Base-by-base conservation (phyloP, 2,329 filamentous ascomycete genomes). In the Rhinocladiella similis region DNA sequence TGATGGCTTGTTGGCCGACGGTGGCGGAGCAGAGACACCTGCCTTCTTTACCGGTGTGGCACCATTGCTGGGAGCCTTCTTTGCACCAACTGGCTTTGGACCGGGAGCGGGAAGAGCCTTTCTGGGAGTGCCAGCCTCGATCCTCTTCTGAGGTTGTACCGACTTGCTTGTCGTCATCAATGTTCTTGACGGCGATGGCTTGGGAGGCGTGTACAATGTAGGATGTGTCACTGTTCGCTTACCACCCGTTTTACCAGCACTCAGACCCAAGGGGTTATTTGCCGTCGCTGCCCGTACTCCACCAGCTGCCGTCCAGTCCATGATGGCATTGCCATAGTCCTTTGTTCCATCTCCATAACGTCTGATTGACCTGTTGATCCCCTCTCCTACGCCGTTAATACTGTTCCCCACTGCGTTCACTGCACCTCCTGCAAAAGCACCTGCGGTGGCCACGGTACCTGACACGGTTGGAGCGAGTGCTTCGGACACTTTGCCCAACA, bases 281-380 rank as follows among this genome's bases (percentile, higher is more conserved):
- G 65, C 66, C 2, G 66, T 68, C 16, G 54, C 54, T 12, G 56
- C 61, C 27, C 68, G 49, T 13, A 52, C 19, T 5, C 60, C 66
- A 5, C 38, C 46, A 9, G 66, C 67, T 18, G 53, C 54, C 1
- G 66, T 68, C 53, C 63, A 68, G 54, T 69, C 68, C 54, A 67
- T 66, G 50, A 69, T 56, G 46, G 59, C 62, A 58, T 69, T 69
- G 18, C 66, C 66, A 60, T 62, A 65, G 54, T 69, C 66, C 53
- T 65, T 66, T 13, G 60, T 53, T 36, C 62, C 63, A 48, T 65
- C 62, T 20, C 63, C 63, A 53, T 65, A 65, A 20, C 52, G 35
- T 38, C 49, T 54, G 43, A 66, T 61, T 12, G 60, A 56, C 3
- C 49, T 50, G 50, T 63, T 63, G 58, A 66, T 64, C 12, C 57